A percentile compares a stretch with the other conserved stretches of the same genome.
These are phyloP conservation scores for Pseudonitzschia multiseries DNA, from an alignment of 108 stramenopile genomes.

Conservation along the genomic window DNA sequence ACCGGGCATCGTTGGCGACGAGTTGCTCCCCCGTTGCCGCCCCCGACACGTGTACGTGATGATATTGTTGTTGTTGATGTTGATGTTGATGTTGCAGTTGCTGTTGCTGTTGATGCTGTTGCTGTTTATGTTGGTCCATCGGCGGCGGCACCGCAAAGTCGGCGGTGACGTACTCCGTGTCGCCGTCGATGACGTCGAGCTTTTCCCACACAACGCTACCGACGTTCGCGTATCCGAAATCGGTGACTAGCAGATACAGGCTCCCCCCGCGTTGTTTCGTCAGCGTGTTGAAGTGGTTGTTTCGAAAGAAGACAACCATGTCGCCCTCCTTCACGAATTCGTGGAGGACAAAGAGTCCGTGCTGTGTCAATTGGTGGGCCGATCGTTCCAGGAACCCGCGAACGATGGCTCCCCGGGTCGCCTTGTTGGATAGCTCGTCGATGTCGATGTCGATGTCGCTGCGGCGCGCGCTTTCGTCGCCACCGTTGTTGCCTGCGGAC, in stretches of 20 bases:
- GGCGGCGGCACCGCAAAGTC: constrained; percentile 45
- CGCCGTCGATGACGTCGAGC: constrained; percentile 86
- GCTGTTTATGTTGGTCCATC: constrained; percentile 21
- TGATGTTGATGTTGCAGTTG: too few species aligned
- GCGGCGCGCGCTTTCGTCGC: too few species aligned
- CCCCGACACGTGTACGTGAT: too few species aligned
- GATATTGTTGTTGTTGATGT: too few species aligned
- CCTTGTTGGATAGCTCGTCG: constrained; percentile 33
- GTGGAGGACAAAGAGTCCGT: constrained; percentile 80
- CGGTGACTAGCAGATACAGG: constrained; percentile 90
- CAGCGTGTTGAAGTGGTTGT: constrained; percentile 94
- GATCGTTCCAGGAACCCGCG: constrained; percentile 68
- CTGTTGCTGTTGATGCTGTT: too few species aligned
- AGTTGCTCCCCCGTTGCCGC: constrained; percentile 52
- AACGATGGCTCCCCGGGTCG: constrained; percentile 55
- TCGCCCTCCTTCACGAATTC: constrained; percentile 64
- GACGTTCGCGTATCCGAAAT: constrained; percentile 88
- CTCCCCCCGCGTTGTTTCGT: constrained; percentile 74
- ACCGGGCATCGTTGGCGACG: constrained; percentile 50
- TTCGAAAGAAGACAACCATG: constrained; percentile 92
- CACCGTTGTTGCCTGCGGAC: background rate
- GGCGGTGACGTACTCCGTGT: constrained; percentile 73
- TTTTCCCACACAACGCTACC: constrained; percentile 88
- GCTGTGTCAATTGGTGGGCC: constrained; percentile 86
- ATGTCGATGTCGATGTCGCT: constrained; percentile 22